Evolutionary conservation across 129 eudicot species (phyloP), one percentile per base, ranked within the genome.

Genomic region (Pittosporum tobira): DNA sequence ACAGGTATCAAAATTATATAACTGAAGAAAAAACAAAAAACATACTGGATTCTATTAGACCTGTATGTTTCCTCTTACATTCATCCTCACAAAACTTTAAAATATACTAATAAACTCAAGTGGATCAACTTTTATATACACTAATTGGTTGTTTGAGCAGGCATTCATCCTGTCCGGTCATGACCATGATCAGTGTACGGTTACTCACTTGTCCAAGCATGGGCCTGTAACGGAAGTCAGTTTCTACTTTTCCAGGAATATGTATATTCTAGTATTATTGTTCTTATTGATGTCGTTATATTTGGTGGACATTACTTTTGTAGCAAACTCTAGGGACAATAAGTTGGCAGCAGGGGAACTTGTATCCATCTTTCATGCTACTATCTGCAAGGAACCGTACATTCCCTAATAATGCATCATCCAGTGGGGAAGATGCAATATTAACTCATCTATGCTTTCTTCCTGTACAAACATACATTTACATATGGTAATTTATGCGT

Each of bases 321-420:
- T 89, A 91, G 99, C 96, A 91, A 48, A 91, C 99, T 62, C 61
- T 91, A 16, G 99, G 99, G 59, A 91, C 96, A 27, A 26, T 83
- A 66, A 91, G 96, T 79, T 91, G 99, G 99, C 99, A 91, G 66
- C 90, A 80, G 69, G 99, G 99, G 37, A 91, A 91, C 70, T 66
- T 76, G 53, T 81, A 73, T 69, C 99, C 99, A 48, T 87, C 96
- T 46, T 91, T 83, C 76, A 91, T 91, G 94, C 74, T 91, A 56
- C 59, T 87, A 75, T 83, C 96, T 20, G 84, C 74, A 45, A 69
- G 85, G 61, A 91, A 84, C 57, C 65, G 37, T 38, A 34, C 75
- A 16, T 19, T 50, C 2, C 56, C 83, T 10, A 78, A 83, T 26
- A 74, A n/a, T n/a, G n/a, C n/a, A n/a, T n/a, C 72, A 56, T 70